Evolutionary conservation across 192 early-diverging fungal species (phyloP), one percentile per base, ranked within the genome.

Genomic region (Thamnidium elegans): DNA sequence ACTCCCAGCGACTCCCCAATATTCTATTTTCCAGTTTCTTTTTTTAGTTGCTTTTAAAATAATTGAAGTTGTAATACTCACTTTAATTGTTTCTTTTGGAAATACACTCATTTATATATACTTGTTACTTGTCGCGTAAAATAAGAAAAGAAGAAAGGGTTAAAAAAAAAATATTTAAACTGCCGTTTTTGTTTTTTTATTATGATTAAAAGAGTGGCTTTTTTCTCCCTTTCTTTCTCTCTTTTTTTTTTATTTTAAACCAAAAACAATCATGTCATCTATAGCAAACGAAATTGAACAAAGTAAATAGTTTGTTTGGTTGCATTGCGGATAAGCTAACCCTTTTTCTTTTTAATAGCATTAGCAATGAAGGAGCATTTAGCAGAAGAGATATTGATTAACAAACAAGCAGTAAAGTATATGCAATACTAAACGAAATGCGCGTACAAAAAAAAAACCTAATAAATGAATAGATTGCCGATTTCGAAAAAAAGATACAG

Each of bases 1-100:
- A 95, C 81, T 19, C 94, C 93, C 10, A 90, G 75, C 0, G 92
- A 81, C 69, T 98, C 94, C 46, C 93, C 87, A 56, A 94, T 91
- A 72, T 83, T 88, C 79, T 89, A 76, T 45, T 55, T 23, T 19
- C 36, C 66, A 63, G 11, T 34, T 23, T 7, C 13, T 31, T 1
- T 17, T 45, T 45, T 47, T 50, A 42, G 26, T 26, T 26, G 26
- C 26, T 3, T 26, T 26, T 1, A 23, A n/a, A 44, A 11, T 61
- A 26, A 3, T 58, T 32, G 15, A 21, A 58, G 26, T 45, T 44
- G 44, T 19, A 11, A 58, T 64, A 17, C 59, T 69, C 19, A 79
- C 78, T 76, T 81, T 82, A 19, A 87, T 75, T 8, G 76, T 81
- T 36, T 86, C 84, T 62, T 83, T 86, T 48, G 84, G 73, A 48